These are phyloP conservation scores for Myriosclerotinia curreyana DNA, from an alignment of 2,329 filamentous ascomycete genomes.

Conservation along the genomic window DNA sequence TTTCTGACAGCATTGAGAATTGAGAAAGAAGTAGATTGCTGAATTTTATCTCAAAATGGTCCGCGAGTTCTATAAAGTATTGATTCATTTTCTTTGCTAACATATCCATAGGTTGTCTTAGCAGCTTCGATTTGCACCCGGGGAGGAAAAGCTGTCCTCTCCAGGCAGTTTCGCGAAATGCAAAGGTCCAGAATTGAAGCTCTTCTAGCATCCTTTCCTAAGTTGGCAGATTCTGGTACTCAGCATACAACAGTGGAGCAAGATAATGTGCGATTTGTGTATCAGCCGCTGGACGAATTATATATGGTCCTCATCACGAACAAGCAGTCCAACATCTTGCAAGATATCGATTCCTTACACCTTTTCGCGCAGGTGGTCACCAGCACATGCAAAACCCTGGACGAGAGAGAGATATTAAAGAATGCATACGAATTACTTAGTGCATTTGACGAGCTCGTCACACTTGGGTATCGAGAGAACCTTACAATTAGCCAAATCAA, in stretches of 20 bases:
- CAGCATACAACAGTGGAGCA: constrained; percentile 99
- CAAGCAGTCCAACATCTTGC: constrained; percentile 97
- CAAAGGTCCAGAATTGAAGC: constrained; percentile 94
- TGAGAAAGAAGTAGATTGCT: constrained; percentile 14
- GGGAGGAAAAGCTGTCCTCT: constrained; percentile 96
- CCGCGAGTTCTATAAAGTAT: constrained; percentile 16
- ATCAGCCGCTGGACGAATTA: constrained; percentile 97
- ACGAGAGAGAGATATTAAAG: constrained; percentile 90
- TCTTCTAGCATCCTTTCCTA: constrained; percentile 93
- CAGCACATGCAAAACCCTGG: constrained; percentile 91
- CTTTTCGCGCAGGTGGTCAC: constrained; percentile 96
- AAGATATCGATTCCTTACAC: constrained; percentile 98
- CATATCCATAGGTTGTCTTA: constrained; percentile 74
- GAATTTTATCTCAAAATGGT: constrained; percentile 26
- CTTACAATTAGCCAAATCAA: constrained; percentile 96
- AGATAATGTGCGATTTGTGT: constrained; percentile 99
- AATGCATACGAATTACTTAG: constrained; percentile 96
- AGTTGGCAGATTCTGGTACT: constrained; percentile 91
- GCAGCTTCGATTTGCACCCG: constrained; percentile 98
- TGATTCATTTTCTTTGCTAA: constrained; percentile 25
- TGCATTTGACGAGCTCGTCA: constrained; percentile 96
- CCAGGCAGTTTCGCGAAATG: constrained; percentile 97
- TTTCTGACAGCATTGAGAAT: constrained; percentile 19
- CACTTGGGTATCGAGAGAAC: constrained; percentile 93
- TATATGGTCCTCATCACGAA: constrained; percentile 99